Conservation (phyloP, 257 asterid species). For the Solanum neorickii region DNA sequence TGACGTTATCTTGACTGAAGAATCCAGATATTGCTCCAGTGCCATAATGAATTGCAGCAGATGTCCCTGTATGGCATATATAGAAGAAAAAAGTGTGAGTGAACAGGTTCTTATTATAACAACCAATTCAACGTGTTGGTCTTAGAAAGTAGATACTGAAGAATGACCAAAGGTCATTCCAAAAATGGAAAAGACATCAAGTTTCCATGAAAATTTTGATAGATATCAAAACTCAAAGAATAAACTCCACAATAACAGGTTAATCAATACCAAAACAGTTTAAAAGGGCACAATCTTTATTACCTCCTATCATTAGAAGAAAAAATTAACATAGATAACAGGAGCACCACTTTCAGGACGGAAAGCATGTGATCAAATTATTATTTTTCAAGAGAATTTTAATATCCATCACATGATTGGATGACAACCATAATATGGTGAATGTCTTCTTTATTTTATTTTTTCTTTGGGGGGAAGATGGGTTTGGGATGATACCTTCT, state of each 20-base stretch:
- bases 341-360: not conserved
- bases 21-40: constrained; percentile 75
- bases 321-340: not conserved
- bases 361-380: not conserved
- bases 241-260: not conserved
- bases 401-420: not conserved
- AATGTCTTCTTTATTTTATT: not conserved
- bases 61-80: constrained; percentile 28
- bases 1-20: constrained; percentile 59
- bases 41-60: constrained; percentile 72
- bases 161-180: not conserved
- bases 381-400: not conserved
- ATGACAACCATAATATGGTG: not conserved
- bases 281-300: not conserved
- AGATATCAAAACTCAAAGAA: not conserved
- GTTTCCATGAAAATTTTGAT: not conserved
- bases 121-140: not conserved
- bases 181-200: not conserved
- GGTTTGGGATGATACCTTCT: not conserved
- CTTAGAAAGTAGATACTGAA: not conserved
- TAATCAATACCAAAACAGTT: not conserved
- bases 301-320: not conserved
- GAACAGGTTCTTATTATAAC: not conserved
- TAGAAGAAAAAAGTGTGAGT: not conserved
- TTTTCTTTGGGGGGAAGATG: not conserved